Evolutionary conservation across 768 basidiomycete species (phyloP), one percentile per base, ranked within the genome.

Genomic region (Coprinopsis cinerea): DNA sequence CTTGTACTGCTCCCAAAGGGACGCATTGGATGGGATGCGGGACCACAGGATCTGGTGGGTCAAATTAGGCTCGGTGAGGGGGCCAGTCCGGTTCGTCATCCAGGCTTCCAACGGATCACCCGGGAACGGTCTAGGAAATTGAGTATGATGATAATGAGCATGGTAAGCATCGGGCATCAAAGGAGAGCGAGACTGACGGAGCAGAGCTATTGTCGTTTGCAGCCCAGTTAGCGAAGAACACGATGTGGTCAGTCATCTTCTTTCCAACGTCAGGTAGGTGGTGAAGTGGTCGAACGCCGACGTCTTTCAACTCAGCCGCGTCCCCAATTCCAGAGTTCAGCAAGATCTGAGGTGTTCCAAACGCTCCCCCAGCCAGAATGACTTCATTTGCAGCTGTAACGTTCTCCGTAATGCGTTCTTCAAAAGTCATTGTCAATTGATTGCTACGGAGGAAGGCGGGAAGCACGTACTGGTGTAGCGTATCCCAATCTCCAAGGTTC

Each of bases 221-320:
- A 17, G 23, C 15, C 47, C 36, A 40, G 11, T 3, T 20, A 10
- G 27, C 34, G n/a, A 22, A 2, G 18, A 26, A 15, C 1, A 35
- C 3, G 25, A 47, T 17, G 24, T 51, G 50, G 22, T 51, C 66
- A 17, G 56, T 52, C 41, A 69, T 41, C 42, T 65, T 59, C 44
- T 58, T 53, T 3, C 67, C 66, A 17, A 69, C 62, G 35, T 57
- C 54, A 13, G 67, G 61, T 15, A 60, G 44, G 35, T 66, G 45
- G 24, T 65, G 55, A 22, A 65, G 27, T 4, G 62, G 36, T n/a
- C 55, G 32, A 45, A 68, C 61, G 15, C 59, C 59, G 15, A 55
- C 40, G 15, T 42, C 30, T 15, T 25, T 24, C 13, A 61, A 43
- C 4, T 57, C 53, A 13, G 22, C 22, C 5, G 32, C 9, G 23